Base-by-base conservation (phyloP, 768 basidiomycete genomes). In the Xanthoconium stramineum region DNA sequence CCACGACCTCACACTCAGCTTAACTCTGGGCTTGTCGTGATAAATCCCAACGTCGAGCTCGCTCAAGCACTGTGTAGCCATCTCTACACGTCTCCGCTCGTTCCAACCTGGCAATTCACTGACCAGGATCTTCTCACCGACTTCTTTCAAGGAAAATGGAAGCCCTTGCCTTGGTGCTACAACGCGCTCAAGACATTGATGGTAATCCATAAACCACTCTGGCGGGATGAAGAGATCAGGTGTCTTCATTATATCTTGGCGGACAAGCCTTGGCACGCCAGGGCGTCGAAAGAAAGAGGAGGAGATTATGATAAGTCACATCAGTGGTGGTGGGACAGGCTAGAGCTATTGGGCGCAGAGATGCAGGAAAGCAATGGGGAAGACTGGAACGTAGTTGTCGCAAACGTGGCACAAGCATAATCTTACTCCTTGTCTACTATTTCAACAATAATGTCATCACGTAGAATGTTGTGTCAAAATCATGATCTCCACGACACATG, bases 121-220 rank as follows among this genome's bases (percentile, higher is more conserved):
- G 96, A 99, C 71, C 96, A 99, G 70, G 96, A 99, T 63, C 79
- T 97, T 33, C 82, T 98, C 33, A 81, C 94, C 2, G 81, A 80
- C 33, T 83, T 84, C 66, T 98, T 96, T 76, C 72, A 78, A 53
- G 88, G 87, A 17, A 84, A 72, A 67, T 94, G 91, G 90, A 80
- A 76, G 51, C 86, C 90, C 6, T 72, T 96, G 39, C 82, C 86
- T 1, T 97, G 90, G 84, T 84, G 84, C 58, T 95, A 94, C 72
- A 99, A 99, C 64, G 94, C 94, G 0, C 78, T 98, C 59, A 94
- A 93, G 74, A 90, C 94, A n/a, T 70, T 93, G 62, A 80, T 88
- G 44, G 65, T 76, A 33, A 78, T 85, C 38, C 97, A 99, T 71
- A 70, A 79, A 37, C 68, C 79, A 35, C 66, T 93, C 63, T 99